phyloP scores from a whole-genome alignment of 148 eudicot species.

The Rhododendron molle region DNA sequence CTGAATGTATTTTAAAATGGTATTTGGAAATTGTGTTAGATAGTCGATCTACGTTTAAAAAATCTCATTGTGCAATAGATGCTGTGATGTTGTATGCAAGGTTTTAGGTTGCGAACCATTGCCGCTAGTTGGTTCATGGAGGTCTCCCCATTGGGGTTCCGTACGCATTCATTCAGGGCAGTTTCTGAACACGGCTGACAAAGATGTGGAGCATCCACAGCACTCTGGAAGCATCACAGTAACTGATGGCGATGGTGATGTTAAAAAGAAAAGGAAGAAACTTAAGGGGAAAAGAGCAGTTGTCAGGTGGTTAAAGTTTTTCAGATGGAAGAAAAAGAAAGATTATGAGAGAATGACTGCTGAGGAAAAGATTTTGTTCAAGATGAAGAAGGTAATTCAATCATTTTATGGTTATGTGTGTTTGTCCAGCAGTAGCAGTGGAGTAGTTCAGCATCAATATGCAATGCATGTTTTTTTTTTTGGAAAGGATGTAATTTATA shows the following conservation, averaged over 20 bases:
- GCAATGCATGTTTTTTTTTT: background rate
- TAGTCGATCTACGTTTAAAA: background rate
- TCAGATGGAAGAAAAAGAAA: conserved; percentile 85
- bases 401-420: background rate
- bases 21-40: background rate
- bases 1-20: background rate
- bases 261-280: conserved; percentile 66
- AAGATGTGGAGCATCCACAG: conserved; percentile 26
- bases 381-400: conserved; percentile 60
- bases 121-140: conserved; percentile 15
- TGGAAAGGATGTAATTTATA: background rate
- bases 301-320: conserved; percentile 87
- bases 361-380: conserved; percentile 74
- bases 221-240: conserved; percentile 26
- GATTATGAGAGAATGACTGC: conserved; percentile 75
- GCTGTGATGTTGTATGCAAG: conserved; percentile 53
- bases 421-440: background rate
- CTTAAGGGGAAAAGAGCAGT: conserved; percentile 92
- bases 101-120: conserved; percentile 25
- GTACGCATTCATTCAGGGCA: conserved; percentile 43
- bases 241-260: conserved; percentile 33
- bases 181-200: conserved; percentile 28
- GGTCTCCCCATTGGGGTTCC: conserved; percentile 18
- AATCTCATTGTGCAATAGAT: conserved; percentile 48
- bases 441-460: background rate